Conservation (phyloP, 768 basidiomycete genomes). For the Pulveroboletus frians region DNA sequence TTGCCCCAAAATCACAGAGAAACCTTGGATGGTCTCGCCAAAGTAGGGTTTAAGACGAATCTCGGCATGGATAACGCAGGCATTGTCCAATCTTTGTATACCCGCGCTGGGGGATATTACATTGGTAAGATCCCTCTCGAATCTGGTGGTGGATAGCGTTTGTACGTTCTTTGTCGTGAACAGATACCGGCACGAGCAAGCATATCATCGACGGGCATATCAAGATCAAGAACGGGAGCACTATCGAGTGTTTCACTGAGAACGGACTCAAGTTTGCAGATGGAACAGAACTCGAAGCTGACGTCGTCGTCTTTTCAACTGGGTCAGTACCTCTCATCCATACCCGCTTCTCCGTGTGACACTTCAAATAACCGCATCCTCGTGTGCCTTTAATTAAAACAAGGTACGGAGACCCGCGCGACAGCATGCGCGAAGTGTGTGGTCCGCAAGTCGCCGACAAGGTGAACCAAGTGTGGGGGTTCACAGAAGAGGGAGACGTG, state of each 20-base stretch:
- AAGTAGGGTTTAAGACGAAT: constrained; percentile 36
- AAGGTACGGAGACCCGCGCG: constrained; percentile 45
- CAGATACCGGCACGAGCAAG: constrained; percentile 39
- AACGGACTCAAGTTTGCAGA: constrained; percentile 29
- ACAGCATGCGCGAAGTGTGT: constrained; percentile 39
- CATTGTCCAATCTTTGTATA: constrained; percentile 23
- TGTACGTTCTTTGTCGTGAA: background rate
- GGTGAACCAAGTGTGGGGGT: constrained; percentile 54
- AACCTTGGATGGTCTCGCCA: constrained; percentile 33
- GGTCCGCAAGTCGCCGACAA: constrained; percentile 42
- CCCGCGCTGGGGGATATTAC: constrained; percentile 38
- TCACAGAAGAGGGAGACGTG: constrained; percentile 60
- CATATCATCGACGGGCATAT: constrained; percentile 45
- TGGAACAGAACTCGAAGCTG: constrained; percentile 29
- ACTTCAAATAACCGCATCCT: background rate
- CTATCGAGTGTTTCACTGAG: constrained; percentile 29
- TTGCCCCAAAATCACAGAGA: constrained; percentile 21
- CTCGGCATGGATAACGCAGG: constrained; percentile 34
- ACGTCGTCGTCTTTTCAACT: constrained; percentile 31
- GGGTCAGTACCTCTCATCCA: constrained; percentile 13
- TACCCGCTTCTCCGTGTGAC: background rate
- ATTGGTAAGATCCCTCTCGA: constrained; percentile 24
- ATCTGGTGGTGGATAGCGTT: too few species aligned
- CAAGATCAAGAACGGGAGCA: constrained; percentile 44
- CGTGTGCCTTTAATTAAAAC: too few species aligned